phyloP scores from a whole-genome alignment of 140 eudicot species.

The Anethum foeniculum region DNA sequence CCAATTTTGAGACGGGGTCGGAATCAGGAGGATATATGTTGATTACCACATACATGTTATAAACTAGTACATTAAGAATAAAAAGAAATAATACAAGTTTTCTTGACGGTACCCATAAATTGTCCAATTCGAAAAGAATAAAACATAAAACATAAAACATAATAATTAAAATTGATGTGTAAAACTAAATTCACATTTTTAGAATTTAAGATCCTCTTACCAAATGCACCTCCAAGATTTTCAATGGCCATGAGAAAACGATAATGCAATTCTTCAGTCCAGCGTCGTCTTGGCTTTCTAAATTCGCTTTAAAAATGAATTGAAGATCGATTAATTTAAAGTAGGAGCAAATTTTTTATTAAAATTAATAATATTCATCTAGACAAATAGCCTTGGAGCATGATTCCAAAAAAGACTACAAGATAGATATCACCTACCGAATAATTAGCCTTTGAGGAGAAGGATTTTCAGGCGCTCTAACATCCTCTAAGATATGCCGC shows the following conservation, averaged over 20 bases:
- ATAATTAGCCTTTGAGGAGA: too few species aligned
- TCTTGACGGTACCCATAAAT: too few species aligned
- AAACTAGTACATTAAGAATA: too few species aligned
- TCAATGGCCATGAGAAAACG: neutral
- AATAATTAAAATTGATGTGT: too few species aligned
- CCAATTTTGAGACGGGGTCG: too few species aligned
- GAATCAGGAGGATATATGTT: too few species aligned
- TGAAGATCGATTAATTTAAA: too few species aligned
- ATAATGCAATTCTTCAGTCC: neutral
- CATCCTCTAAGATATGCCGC: neutral
- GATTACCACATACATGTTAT: too few species aligned
- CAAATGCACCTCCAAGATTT: neutral
- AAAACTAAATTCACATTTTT: too few species aligned
- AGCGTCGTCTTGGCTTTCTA: neutral
- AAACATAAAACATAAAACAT: too few species aligned
- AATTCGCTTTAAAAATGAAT: neutral
- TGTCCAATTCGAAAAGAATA: neutral
- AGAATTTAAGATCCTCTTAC: neutral
- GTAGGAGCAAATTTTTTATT: too few species aligned
- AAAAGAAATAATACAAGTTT: neutral
- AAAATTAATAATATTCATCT: neutral
- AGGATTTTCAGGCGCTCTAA: neutral
- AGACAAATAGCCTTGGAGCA: neutral
- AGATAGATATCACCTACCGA: neutral
- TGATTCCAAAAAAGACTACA: neutral